Evolutionary conservation across 371 early-diverging fungal genomes (phyloP).

Genomic region (Lichtheimia hyalospora): DNA sequence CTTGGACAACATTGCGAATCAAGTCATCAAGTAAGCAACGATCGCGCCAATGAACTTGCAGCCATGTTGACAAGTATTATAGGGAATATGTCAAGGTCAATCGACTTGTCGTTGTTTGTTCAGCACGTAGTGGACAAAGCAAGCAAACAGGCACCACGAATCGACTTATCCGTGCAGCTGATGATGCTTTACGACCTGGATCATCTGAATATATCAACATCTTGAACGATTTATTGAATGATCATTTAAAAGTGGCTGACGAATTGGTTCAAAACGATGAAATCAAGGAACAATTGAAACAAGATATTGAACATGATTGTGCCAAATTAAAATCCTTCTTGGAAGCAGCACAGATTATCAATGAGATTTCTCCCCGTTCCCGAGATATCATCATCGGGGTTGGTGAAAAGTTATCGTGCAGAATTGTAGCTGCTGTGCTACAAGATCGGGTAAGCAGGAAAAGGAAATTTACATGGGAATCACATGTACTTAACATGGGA

Average conservation of each 20-base stretch:
- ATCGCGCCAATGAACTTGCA: neutral
- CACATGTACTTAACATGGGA: neutral
- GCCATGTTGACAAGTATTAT: neutral
- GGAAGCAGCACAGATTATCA: constrained; percentile 94
- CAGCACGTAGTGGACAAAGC: constrained; percentile 76
- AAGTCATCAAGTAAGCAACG: constrained; percentile 56
- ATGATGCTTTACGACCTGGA: constrained; percentile 67
- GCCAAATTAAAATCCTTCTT: constrained; percentile 77
- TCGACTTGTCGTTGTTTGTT: constrained; percentile 79
- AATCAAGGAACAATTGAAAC: constrained; percentile 53
- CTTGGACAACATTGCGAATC: constrained; percentile 55
- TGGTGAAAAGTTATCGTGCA: constrained; percentile 93
- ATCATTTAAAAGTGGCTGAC: constrained; percentile 77
- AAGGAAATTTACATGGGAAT: neutral
- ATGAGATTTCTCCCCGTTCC: constrained; percentile 95
- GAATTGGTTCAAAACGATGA: constrained; percentile 54
- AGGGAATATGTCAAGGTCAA: constrained; percentile 55
- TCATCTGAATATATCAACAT: constrained; percentile 67
- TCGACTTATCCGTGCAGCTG: constrained; percentile 68
- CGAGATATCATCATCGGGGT: constrained; percentile 92
- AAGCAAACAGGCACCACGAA: constrained; percentile 81
- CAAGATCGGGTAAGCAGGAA: constrained; percentile 53
- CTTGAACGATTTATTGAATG: constrained; percentile 76
- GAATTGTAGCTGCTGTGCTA: constrained; percentile 84
- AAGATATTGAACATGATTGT: constrained; percentile 75